Conservation (phyloP, 2,329 filamentous ascomycete genomes). For the Dothideomycetes sp. region DNA sequence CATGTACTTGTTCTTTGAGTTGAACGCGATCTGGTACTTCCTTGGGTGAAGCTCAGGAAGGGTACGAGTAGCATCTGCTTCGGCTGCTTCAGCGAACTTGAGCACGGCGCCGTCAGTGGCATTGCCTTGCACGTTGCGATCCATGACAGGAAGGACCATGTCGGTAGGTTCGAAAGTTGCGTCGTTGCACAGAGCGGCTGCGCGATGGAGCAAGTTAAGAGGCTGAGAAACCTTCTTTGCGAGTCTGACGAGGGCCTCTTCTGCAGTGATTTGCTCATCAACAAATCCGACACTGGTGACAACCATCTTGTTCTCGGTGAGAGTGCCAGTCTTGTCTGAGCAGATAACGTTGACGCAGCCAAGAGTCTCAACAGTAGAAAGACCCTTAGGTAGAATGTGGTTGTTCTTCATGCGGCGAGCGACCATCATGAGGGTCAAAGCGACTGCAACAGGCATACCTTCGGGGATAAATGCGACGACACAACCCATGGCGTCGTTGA, state of each 20-base stretch:
- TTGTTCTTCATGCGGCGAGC: slow-evolving; percentile 32
- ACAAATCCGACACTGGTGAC: slow-evolving; percentile 29
- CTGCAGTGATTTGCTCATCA: slow-evolving; percentile 20
- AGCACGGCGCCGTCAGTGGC: slow-evolving; percentile 34
- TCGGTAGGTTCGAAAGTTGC: slow-evolving; percentile 31
- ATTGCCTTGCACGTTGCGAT: slow-evolving; percentile 30
- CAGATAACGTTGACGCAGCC: slow-evolving; percentile 36
- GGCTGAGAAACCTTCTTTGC: slow-evolving; percentile 11
- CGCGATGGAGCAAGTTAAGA: slow-evolving; percentile 17
- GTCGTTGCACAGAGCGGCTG: slow-evolving; percentile 31
- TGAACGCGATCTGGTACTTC: slow-evolving; percentile 36
- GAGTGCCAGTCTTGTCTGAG: slow-evolving; percentile 32
- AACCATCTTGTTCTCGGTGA: slow-evolving; percentile 36
- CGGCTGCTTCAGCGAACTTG: slow-evolving; percentile 24
- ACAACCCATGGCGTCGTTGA: slow-evolving; percentile 34
- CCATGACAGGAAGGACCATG: slow-evolving; percentile 22
- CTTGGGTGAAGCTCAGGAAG: slow-evolving; percentile 13
- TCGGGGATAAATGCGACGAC: slow-evolving; percentile 21
- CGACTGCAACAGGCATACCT: slow-evolving; percentile 19
- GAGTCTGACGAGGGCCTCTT: slow-evolving; percentile 14
- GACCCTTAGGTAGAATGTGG: slow-evolving; percentile 31
- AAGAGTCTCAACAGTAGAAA: slow-evolving; percentile 32
- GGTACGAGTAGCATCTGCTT: slow-evolving; percentile 5
- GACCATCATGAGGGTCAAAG: slow-evolving; percentile 30
- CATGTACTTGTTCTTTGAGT: slow-evolving; percentile 42